These are phyloP conservation scores for Dryadomyces quercivorus DNA, from an alignment of 2,329 filamentous ascomycete genomes.

Conservation along the genomic window DNA sequence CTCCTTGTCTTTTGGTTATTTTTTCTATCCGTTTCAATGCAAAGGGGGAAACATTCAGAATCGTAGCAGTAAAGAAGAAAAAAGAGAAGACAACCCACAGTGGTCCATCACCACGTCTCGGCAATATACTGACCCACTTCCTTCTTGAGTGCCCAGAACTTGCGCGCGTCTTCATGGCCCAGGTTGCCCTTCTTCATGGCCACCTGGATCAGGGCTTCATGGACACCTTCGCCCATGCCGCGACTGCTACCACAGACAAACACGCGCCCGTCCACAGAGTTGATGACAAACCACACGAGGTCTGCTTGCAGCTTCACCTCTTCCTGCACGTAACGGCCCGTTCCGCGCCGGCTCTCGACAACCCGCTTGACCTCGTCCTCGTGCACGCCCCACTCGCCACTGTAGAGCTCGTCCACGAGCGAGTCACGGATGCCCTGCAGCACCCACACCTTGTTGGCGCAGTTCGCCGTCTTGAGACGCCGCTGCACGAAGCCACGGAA, in stretches of 20 bases:
- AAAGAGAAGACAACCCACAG: neutral
- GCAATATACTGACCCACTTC: conserved; percentile 92
- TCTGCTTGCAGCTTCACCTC: conserved; percentile 86
- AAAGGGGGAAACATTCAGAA: neutral
- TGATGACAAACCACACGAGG: conserved; percentile 97
- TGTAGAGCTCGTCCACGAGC: conserved; percentile 90
- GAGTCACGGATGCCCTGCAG: conserved; percentile 90
- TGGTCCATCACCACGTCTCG: conserved; percentile 48
- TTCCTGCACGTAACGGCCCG: conserved; percentile 89
- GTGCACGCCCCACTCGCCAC: conserved; percentile 89
- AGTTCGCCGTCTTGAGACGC: conserved; percentile 84
- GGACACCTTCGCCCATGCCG: conserved; percentile 96
- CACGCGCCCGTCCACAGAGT: conserved; percentile 85
- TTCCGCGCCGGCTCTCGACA: conserved; percentile 61
- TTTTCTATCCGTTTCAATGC: neutral
- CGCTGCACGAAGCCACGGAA: conserved; percentile 98
- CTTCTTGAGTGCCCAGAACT: conserved; percentile 89
- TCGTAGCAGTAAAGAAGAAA: neutral
- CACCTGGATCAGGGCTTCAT: conserved; percentile 75
- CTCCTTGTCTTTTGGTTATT: neutral
- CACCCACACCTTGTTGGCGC: conserved; percentile 96
- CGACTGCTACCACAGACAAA: conserved; percentile 94
- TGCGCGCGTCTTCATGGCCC: conserved; percentile 64
- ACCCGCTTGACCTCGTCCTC: conserved; percentile 78
- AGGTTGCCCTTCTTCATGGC: conserved; percentile 88